Evolutionary conservation across 2,329 filamentous ascomycete genomes (phyloP).

Genomic region (Ceratocystis huliohia): DNA sequence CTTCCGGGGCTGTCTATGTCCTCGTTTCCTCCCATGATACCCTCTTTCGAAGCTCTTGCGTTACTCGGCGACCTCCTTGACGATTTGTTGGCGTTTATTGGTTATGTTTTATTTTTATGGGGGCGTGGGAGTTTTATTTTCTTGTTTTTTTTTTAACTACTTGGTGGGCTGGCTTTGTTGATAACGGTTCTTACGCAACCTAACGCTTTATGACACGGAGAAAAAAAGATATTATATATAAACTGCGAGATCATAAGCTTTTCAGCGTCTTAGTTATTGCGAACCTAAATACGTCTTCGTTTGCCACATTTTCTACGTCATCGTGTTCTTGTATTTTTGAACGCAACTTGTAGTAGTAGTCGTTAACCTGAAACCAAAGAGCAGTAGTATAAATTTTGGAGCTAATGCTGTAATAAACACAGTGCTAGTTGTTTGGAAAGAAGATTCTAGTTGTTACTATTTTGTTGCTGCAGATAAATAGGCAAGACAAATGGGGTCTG

Average conservation of each 20-base stretch:
- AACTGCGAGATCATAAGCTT: background rate
- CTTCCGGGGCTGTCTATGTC: conserved; percentile 9
- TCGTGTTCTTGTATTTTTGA: too few species aligned
- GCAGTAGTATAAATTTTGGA: too few species aligned
- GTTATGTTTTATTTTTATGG: background rate
- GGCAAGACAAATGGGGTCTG: background rate
- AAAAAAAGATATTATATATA: background rate
- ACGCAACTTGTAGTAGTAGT: too few species aligned
- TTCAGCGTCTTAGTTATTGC: too few species aligned
- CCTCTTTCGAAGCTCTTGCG: conserved; percentile 1
- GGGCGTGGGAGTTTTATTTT: background rate
- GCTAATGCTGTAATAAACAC: too few species aligned
- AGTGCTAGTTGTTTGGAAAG: background rate
- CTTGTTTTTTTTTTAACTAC: background rate
- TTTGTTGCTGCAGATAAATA: background rate
- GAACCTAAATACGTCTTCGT: too few species aligned
- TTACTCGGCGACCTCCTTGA: background rate
- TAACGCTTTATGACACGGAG: background rate
- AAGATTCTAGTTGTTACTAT: background rate
- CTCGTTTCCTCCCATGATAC: conserved; percentile 9
- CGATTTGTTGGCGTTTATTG: too few species aligned
- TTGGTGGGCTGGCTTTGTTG: background rate
- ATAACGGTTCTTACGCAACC: background rate
- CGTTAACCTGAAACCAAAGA: too few species aligned
- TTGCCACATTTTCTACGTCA: too few species aligned